phyloP scores from a whole-genome alignment of 1,139 yeast species.

The Blastobotrys illinoisensis region DNA sequence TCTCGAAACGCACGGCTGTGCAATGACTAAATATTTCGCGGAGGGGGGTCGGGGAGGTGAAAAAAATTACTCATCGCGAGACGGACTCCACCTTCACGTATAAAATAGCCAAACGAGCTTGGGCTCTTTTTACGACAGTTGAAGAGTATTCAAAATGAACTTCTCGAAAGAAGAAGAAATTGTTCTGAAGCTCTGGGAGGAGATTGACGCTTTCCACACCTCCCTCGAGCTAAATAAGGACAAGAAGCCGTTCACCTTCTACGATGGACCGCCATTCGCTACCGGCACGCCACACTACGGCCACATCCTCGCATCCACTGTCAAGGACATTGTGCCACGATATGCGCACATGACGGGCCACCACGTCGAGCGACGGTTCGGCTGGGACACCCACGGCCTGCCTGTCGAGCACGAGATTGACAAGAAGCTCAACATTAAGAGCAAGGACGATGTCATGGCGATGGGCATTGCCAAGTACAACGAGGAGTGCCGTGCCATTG shows the following conservation, averaged over 20 bases:
- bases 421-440: constrained; percentile 89
- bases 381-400: constrained; percentile 99
- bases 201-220: constrained; percentile 86
- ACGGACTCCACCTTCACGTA: no score
- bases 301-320: constrained; percentile 91
- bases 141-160: constrained; percentile 31
- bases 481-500: constrained; percentile 90
- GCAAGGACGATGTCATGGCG: constrained; percentile 89
- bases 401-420: constrained; percentile 98
- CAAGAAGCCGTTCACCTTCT: constrained; percentile 83
- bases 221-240: constrained; percentile 79
- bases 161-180: constrained; percentile 89
- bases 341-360: constrained; percentile 97
- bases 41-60: not conserved
- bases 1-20: not conserved
- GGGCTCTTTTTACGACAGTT: no score
- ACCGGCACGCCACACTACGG: constrained; percentile 99
- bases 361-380: constrained; percentile 94
- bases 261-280: constrained; percentile 99
- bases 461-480: constrained; percentile 94
- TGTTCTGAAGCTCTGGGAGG: constrained; percentile 76
- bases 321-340: constrained; percentile 94
- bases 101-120: no score
- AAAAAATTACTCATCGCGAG: not conserved
- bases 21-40: not conserved